Conservation (phyloP, 768 basidiomycete species). For the Pleurotus pulmonarius region DNA sequence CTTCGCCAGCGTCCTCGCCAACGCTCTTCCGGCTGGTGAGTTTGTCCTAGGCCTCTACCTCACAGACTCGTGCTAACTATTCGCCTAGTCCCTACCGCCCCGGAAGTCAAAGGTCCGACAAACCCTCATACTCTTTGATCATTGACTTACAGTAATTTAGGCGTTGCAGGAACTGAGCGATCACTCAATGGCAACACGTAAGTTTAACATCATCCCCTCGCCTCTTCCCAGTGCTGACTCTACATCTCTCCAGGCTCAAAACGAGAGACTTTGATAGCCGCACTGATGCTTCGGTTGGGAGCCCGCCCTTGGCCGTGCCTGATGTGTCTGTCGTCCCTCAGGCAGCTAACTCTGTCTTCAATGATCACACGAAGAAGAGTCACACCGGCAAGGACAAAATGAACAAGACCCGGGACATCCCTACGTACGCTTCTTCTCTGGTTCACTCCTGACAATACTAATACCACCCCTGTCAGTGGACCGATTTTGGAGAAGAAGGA, state of each 20-base stretch:
- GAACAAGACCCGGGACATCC: slow-evolving; percentile 4
- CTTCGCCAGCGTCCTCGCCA: slow-evolving; percentile 4
- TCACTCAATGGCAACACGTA: background rate
- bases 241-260: background rate
- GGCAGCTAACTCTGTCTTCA: slow-evolving; percentile 1
- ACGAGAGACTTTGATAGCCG: slow-evolving; percentile 1
- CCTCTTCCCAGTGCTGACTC: background rate
- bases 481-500: slow-evolving; percentile 5
- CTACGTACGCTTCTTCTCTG: background rate
- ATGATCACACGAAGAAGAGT: background rate
- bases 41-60: no score
- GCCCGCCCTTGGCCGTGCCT: slow-evolving; percentile 1
- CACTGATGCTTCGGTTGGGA: background rate
- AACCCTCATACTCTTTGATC: background rate
- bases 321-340: background rate
- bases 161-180: background rate
- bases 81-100: background rate
- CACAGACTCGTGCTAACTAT: no score
- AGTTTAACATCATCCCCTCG: background rate
- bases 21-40: slow-evolving; percentile 1
- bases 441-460: background rate
- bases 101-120: slow-evolving; percentile 4
- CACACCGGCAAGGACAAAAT: slow-evolving; percentile 1
- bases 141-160: background rate
- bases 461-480: background rate